Base-by-base conservation (phyloP, 768 basidiomycete genomes). In the Pisolithus albus region DNA sequence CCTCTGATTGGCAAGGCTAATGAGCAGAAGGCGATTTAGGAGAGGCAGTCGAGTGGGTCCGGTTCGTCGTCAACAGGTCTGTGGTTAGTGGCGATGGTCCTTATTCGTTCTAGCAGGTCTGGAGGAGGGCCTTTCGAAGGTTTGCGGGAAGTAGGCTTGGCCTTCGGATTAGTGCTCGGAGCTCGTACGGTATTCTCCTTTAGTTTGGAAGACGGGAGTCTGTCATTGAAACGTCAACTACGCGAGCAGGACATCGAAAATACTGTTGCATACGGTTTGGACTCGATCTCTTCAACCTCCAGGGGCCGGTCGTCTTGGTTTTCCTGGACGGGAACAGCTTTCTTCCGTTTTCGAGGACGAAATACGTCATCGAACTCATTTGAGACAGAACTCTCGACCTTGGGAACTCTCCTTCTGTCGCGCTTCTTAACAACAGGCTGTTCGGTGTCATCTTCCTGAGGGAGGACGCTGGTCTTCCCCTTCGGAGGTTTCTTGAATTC, bases 41-140 rank as follows among this genome's bases (percentile, higher is more conserved):
- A 70, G 34, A 77, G 62, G 54, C 75, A 77, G 53, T 77, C 75
- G 43, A 77, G 65, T 26, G 74, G 74, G 51, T 77, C 76, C 7
- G 73, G 70, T 48, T 74, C 76, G 51, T 57, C 49, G 7, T 51
- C 50, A 32, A 52, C 46, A n/a, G 46, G 51, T 11, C 55, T 38
- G 47, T 59, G 47, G 34, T 59, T 58, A 11, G 50, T 57, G 1
- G 60, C 60, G 26, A 69, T 64, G 13, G 69, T 64, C 46, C 61
- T 68, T 28, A 75, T 65, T 46, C 72, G 67, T 37, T 66, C 65
- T 7, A 75, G 64, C 3, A 75, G 67, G 23, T 70, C 66, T 19
- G 57, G 71, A 0, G 74, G 74, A 1, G 70, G 73, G 7, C 74
- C 73, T 54, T 61, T 69, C 13, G 49, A 46, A 7, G 45, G n/a